phyloP scores from a whole-genome alignment of 352 stramenopile species.

The Phytophthora colocasiae region DNA sequence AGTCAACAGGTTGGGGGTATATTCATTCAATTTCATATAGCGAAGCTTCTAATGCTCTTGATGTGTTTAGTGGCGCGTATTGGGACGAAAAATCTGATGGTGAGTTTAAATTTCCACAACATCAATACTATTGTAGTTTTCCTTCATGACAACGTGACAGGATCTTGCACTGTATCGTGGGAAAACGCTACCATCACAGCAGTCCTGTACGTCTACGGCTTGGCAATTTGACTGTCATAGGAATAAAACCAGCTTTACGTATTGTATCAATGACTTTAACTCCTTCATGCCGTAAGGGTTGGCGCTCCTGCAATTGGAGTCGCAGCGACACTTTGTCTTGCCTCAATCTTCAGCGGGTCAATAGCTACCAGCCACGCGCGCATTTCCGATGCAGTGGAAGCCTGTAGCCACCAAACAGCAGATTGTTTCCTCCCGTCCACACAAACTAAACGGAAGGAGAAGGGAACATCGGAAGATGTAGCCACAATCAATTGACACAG shows the following conservation, averaged over 20 bases:
- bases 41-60: not conserved
- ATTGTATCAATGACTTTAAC: too few relatives aligned
- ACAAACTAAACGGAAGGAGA: slow-evolving; percentile 78
- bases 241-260: too few relatives aligned
- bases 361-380: slow-evolving; percentile 76
- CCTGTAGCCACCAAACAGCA: slow-evolving; percentile 79
- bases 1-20: slow-evolving; percentile 42
- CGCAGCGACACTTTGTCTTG: slow-evolving; percentile 27
- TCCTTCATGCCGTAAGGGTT: slow-evolving; percentile 37
- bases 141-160: slow-evolving; percentile 30
- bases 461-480: slow-evolving; percentile 44
- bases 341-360: slow-evolving; percentile 72
- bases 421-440: slow-evolving; percentile 58
- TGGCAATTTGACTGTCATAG: slow-evolving; percentile 45
- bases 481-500: slow-evolving; percentile 64
- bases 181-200: slow-evolving; percentile 78
- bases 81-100: slow-evolving; percentile 84
- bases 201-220: slow-evolving; percentile 72
- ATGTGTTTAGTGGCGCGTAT: slow-evolving; percentile 47
- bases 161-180: slow-evolving; percentile 76
- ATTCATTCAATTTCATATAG: not conserved
- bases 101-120: slow-evolving; percentile 17
- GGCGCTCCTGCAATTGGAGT: slow-evolving; percentile 27
- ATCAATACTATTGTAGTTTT: not conserved
- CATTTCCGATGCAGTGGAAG: slow-evolving; percentile 71